Evolutionary conservation across 1,139 yeast genomes (phyloP), one percentile per base, ranked within the genome.

Genomic region (Suhomyces choctaworum): DNA sequence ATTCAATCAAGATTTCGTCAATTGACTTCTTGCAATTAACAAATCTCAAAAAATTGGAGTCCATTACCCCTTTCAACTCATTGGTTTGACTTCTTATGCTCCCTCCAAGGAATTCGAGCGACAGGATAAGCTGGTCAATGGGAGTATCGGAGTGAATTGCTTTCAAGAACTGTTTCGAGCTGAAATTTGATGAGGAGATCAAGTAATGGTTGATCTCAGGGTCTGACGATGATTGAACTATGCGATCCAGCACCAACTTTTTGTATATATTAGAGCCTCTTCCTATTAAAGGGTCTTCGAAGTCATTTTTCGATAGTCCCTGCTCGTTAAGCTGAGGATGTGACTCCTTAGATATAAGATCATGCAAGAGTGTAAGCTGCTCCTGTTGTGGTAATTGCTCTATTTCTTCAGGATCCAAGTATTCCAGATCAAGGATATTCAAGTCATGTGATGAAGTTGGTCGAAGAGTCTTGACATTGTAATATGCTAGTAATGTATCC

Each of bases 121-220:
- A 78, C 7, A 62, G 54, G 20, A 70, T 64, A 45, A 89, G 66
- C 25, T 82, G 78, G 13, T 76, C 77, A 37, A 82, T 80, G 1
- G 90, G 71, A 22, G 89, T 84, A 28, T 80, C 80, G 8, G 73
- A 67, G 54, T 89, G 96, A 4, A 89, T 72, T 9, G 79, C 76
- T 21, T 82, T 75, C 44, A 90, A 62, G 54, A 82, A 90, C 37
- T 73, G 68, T 39, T 78, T 76, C 3, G 95, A 79, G 47, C 82
- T 79, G 65, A 90, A 90, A 28, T 73, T 65, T 44, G 85, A 82
- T 3, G 89, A 82, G 22, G 84, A 79, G 25, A 88, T 80, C 46
- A 87, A 64, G 58, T 74, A 87, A 44, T 76, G 72, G 37, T 70
- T 63, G 24, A 73, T 55, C 22, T 63, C 65, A 11, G 78, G 68